phyloP scores from a whole-genome alignment of 352 stramenopile genomes.

The Thraustochytrium striatum region DNA sequence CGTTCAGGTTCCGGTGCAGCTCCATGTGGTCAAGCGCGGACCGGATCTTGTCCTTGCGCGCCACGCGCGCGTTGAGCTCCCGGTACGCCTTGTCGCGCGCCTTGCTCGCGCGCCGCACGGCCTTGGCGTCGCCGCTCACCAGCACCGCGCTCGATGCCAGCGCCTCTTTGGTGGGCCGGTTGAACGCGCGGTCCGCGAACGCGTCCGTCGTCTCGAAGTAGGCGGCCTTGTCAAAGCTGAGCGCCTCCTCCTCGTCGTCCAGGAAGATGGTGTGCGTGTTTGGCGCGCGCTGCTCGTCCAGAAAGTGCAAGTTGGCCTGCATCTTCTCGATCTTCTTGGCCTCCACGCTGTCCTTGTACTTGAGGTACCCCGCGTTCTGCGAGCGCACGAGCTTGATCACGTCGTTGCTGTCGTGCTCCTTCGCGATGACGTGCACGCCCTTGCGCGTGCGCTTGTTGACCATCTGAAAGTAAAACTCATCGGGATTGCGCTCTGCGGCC shows the following conservation, averaged over 20 bases:
- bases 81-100: slow-evolving; percentile 49
- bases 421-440: slow-evolving; percentile 54
- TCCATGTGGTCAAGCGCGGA: slow-evolving; percentile 69
- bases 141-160: slow-evolving; percentile 4
- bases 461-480: slow-evolving; percentile 99
- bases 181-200: slow-evolving; percentile 72
- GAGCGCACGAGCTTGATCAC: slow-evolving; percentile 55
- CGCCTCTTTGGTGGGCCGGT: slow-evolving; percentile 11
- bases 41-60: slow-evolving; percentile 61
- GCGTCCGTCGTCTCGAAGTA: slow-evolving; percentile 81
- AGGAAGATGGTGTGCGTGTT: slow-evolving; percentile 92
- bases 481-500: slow-evolving; percentile 90
- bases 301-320: slow-evolving; percentile 62
- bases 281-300: slow-evolving; percentile 63
- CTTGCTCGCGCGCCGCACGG: slow-evolving; percentile 37
- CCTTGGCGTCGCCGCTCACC: slow-evolving; percentile 47
- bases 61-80: slow-evolving; percentile 22
- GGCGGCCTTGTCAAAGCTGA: not conserved
- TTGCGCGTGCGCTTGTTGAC: slow-evolving; percentile 67
- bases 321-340: slow-evolving; percentile 40
- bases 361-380: slow-evolving; percentile 30
- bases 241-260: slow-evolving; percentile 67
- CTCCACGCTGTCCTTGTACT: slow-evolving; percentile 19
- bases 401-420: slow-evolving; percentile 54
- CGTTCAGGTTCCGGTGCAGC: slow-evolving; percentile 71